Evolutionary conservation across 2,329 filamentous ascomycete species (phyloP).

Genomic region (Sporothrix pseudoabietina): DNA sequence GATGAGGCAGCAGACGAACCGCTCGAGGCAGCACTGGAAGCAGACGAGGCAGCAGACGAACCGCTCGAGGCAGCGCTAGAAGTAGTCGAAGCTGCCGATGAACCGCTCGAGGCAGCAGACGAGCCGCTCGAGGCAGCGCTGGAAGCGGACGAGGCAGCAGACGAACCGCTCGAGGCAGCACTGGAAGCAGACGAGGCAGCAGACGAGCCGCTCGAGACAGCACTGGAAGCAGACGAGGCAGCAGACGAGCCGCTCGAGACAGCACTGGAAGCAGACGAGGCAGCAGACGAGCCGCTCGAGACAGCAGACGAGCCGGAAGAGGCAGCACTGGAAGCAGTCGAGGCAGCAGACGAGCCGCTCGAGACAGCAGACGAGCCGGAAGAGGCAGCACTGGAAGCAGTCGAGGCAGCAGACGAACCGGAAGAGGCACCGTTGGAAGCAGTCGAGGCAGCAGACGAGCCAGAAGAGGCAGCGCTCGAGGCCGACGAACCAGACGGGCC

Average conservation of each 20-base stretch:
- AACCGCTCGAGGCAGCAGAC: background rate
- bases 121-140: background rate
- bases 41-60: background rate
- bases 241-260: no score
- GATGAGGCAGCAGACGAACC: background rate
- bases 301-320: no score
- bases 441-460: background rate
- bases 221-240: background rate
- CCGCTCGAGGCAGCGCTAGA: background rate
- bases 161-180: background rate
- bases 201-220: background rate
- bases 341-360: no score
- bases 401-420: no score
- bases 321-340: no score
- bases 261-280: background rate
- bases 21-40: background rate
- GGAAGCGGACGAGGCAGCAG: background rate
- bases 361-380: no score
- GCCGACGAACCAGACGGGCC: background rate
- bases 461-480: background rate
- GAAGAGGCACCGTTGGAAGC: no score
- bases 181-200: slow-evolving; percentile 18
- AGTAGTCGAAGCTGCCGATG: background rate
- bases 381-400: no score
- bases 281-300: background rate